These are phyloP conservation scores for Lodderomyces jiufengensis DNA, from an alignment of 1,139 yeast genomes.

Conservation along the genomic window DNA sequence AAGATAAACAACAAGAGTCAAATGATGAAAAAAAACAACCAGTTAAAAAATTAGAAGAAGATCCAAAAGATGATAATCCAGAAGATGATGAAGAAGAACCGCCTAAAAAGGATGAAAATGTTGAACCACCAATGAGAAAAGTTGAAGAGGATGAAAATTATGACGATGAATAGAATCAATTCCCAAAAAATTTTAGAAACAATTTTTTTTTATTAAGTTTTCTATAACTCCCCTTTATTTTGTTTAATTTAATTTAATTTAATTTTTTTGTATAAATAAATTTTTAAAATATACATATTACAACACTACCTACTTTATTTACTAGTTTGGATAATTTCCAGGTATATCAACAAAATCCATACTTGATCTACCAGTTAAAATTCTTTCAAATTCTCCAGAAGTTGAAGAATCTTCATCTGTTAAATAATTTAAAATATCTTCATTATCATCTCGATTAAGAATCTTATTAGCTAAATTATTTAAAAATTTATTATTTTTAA, in stretches of 20 bases:
- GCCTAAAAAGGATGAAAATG: conserved; percentile 23
- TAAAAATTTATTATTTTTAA: neutral
- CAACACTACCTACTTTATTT: no score
- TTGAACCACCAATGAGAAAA: conserved; percentile 69
- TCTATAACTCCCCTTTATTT: no score
- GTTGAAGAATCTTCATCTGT: neutral
- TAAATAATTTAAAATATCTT: neutral
- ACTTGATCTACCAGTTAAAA: neutral
- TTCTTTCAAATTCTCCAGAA: neutral
- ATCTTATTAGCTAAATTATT: neutral
- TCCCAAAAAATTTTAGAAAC: no score
- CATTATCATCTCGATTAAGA: neutral
- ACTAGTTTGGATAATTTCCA: conserved; percentile 1
- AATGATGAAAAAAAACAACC: conserved; percentile 5
- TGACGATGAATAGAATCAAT: conserved; percentile 54
- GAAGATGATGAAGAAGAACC: conserved; percentile 35
- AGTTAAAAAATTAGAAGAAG: conserved; percentile 1
- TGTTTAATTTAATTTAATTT: neutral
- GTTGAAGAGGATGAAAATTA: conserved; percentile 83
- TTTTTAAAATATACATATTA: no score
- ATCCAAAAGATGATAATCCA: conserved; percentile 25
- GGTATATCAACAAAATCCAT: neutral
- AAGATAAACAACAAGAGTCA: neutral
- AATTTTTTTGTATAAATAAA: neutral
- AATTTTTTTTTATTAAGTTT: no score